phyloP scores from a whole-genome alignment of 2,329 filamentous ascomycete genomes.

The Aspergillus puulaauensis region DNA sequence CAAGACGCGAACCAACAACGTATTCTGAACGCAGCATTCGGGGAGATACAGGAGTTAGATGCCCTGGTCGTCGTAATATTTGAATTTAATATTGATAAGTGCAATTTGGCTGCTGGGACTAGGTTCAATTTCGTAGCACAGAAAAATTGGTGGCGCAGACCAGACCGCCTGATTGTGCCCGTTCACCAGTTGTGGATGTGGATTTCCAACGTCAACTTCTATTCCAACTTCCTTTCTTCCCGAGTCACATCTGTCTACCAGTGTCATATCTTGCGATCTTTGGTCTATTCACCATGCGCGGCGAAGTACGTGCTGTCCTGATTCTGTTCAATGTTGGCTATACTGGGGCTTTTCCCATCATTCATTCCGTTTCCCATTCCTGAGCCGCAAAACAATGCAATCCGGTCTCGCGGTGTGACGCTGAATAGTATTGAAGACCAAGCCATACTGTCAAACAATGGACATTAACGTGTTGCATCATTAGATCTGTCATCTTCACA shows the following conservation, averaged over 20 bases:
- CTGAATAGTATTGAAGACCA: background rate
- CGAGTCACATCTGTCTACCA: background rate
- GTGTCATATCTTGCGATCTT: background rate
- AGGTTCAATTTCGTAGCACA: background rate
- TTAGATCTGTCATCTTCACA: conserved; percentile 65
- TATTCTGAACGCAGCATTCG: background rate
- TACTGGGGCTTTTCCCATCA: background rate
- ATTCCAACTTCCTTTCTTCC: background rate
- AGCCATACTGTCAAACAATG: background rate
- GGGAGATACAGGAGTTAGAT: background rate
- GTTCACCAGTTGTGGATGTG: background rate
- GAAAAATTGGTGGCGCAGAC: background rate
- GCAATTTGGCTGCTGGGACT: background rate
- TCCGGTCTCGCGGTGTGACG: background rate
- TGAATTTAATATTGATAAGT: background rate
- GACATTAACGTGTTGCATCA: background rate
- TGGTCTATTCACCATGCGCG: background rate
- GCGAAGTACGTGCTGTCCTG: background rate
- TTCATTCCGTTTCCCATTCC: background rate
- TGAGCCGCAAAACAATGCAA: background rate
- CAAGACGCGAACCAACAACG: background rate
- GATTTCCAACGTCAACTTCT: background rate
- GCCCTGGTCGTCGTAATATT: background rate
- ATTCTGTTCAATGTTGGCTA: background rate
- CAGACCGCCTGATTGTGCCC: background rate